Evolutionary conservation across 2,329 filamentous ascomycete genomes (phyloP), one percentile per base, ranked within the genome.

Genomic region (Neofusicoccum ribis): DNA sequence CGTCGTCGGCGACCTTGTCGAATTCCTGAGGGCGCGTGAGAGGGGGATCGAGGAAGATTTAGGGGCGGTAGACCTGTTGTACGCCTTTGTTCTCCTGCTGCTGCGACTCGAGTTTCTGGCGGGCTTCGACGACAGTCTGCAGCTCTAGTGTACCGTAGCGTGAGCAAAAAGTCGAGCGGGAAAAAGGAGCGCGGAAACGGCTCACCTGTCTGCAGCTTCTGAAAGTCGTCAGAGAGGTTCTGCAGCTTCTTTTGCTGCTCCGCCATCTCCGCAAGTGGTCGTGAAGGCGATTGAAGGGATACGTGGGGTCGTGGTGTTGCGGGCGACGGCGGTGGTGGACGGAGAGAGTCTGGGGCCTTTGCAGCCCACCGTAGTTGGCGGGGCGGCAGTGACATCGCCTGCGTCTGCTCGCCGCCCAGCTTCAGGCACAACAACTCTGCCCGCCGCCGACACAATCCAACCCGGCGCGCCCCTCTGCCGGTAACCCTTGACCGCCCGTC

Each of bases 71-170:
- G 70, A 92, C 91, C 80, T 91, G 90, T 77, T 96, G 88, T 9
- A 99, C 95, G 15, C 90, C 89, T 56, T 89, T 81, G 76, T 98
- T 99, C 78, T 99, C 95, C 74, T 97, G 92, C 77, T 91, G 91
- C 78, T 99, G 95, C 6, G 93, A 91, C 77, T 97, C 93, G 6
- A 99, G 88, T 79, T 91, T 96, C 81, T 99, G 93, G 68, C 93
- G 88, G 9, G 92, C 91, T 50, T 88, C 84, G 31, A 98, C 87
- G 17, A 87, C 82, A 49, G 83, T 86, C 77, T 93, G 91, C 64
- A 98, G 85, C 71, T 98, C 95, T 97, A 71, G 15, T 31, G 17
- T 41, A 65, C 27, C 6, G 27, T 7, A 31, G 60, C 58, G 68
- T 47, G 47, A 61, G 20, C n/a, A 17, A n/a, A 39, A 11, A 15